Percentiles rank a stretch among this genome's conserved stretches.
Conservation (phyloP, 176 grass and related monocot species). For the Tillandsia fasciculata region DNA sequence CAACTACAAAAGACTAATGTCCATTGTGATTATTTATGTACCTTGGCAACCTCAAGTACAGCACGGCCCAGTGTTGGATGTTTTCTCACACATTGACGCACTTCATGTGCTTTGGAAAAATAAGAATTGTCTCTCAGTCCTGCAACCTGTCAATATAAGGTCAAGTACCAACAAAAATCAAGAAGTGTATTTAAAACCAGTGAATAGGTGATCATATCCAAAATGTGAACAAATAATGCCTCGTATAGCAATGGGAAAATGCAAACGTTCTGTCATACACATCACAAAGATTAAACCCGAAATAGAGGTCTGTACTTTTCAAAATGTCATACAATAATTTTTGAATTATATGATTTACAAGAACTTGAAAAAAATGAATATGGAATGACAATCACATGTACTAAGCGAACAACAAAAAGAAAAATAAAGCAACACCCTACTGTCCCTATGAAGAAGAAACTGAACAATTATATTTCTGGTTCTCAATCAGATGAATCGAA, state of each 20-base stretch:
- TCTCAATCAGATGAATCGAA: not conserved
- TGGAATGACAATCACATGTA: not conserved
- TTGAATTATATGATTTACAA: no score
- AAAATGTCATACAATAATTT: no score
- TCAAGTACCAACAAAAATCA: not conserved
- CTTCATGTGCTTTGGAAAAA: constrained; percentile 49
- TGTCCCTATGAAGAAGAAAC: not conserved
- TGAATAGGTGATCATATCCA: not conserved
- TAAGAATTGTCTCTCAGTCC: constrained; percentile 95
- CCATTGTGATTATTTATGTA: constrained; percentile 22
- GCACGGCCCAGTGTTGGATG: constrained; percentile 64
- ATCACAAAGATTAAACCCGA: not conserved
- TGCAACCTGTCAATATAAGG: constrained; percentile 42
- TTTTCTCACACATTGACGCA: constrained; percentile 70
- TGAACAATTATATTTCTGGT: not conserved
- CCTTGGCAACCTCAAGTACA: constrained; percentile 93
- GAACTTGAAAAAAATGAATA: not conserved
- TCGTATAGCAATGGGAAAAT: not conserved
- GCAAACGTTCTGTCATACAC: not conserved
- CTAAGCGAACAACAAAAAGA: not conserved
- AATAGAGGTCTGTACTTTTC: not conserved
- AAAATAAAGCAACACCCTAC: not conserved
- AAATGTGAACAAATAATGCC: not conserved
- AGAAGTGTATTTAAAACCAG: not conserved
- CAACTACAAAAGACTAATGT: not conserved